Percentiles rank a stretch among this genome's conserved stretches.
phyloP scores from a whole-genome alignment of 441 rosid species.

The Gossypium schwendimanii region DNA sequence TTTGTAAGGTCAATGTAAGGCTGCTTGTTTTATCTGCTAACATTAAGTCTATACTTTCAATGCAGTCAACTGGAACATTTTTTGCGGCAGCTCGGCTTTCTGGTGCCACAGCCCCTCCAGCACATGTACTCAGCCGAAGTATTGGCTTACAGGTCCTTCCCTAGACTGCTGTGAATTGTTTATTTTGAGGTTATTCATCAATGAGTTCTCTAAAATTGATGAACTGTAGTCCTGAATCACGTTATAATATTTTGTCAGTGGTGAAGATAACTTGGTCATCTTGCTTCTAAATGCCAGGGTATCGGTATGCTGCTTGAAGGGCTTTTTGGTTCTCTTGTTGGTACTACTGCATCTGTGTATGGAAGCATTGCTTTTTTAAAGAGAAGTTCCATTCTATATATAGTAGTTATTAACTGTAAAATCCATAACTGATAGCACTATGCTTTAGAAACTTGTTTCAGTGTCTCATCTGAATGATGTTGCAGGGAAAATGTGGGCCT shows the following conservation, averaged over 20 bases:
- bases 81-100: slow-evolving; percentile 82
- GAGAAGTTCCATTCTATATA: background rate
- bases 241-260: background rate
- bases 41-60: background rate
- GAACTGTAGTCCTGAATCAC: background rate
- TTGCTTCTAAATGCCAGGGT: slow-evolving; percentile 45
- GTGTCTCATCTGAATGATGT: slow-evolving; percentile 8
- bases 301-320: slow-evolving; percentile 75
- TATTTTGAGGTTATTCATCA: background rate
- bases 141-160: slow-evolving; percentile 70
- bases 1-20: background rate
- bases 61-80: slow-evolving; percentile 77
- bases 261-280: background rate
- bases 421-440: background rate
- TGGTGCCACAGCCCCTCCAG: slow-evolving; percentile 92
- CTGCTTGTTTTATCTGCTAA: background rate
- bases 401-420: background rate
- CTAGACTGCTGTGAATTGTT: background rate
- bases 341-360: slow-evolving; percentile 89
- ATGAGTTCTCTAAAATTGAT: background rate
- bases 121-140: slow-evolving; percentile 73
- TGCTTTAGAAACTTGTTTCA: background rate
- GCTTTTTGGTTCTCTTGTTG: slow-evolving; percentile 72
- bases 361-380: slow-evolving; percentile 16
- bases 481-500: slow-evolving; percentile 97